phyloP scores from a whole-genome alignment of 2,329 filamentous ascomycete genomes.

The Paecilomyces niveus region DNA sequence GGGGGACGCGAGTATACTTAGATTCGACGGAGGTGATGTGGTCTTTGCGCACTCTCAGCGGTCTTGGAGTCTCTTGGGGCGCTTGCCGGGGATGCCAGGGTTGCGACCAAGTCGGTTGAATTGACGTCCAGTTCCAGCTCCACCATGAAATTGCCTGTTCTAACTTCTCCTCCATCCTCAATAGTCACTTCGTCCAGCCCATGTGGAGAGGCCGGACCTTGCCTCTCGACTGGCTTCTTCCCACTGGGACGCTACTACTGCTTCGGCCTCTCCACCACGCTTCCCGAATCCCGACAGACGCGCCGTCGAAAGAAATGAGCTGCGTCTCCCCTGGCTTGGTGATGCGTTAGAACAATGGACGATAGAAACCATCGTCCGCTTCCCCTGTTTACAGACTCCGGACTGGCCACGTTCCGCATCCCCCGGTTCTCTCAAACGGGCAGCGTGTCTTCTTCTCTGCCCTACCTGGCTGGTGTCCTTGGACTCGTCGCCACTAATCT shows the following conservation, averaged over 20 bases:
- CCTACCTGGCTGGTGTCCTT: neutral
- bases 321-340: neutral
- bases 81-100: neutral
- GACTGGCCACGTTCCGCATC: neutral
- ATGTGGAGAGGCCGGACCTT: neutral
- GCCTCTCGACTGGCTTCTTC: neutral
- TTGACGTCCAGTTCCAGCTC: neutral
- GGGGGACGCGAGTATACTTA: neutral
- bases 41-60: neutral
- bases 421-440: neutral
- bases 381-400: neutral
- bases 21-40: neutral
- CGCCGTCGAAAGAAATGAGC: neutral
- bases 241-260: neutral
- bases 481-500: neutral
- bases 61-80: neutral
- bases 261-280: neutral
- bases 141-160: neutral
- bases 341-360: neutral
- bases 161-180: neutral
- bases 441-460: neutral
- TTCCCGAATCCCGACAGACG: neutral
- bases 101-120: neutral
- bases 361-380: neutral
- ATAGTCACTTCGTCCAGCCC: neutral